These are phyloP conservation scores for Parmelia sp. DNA, from an alignment of 495 filamentous ascomycete genomes.

Conservation along the genomic window DNA sequence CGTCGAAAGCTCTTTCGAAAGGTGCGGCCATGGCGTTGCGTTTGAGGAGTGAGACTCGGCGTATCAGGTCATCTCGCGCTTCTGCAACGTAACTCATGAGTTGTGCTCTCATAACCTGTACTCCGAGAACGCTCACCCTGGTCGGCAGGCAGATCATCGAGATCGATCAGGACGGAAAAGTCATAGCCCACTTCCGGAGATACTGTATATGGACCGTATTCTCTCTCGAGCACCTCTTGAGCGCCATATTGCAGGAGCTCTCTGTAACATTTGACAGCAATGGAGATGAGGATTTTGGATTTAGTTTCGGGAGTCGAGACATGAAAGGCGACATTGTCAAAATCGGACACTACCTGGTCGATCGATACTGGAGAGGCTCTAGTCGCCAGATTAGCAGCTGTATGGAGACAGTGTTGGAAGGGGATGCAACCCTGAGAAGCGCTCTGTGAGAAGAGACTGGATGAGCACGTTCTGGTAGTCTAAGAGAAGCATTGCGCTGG, in stretches of 20 bases:
- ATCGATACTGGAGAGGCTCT: conserved; percentile 80
- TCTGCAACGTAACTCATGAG: conserved; percentile 39
- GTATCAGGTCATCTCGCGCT: conserved; percentile 74
- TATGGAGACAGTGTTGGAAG: conserved; percentile 1
- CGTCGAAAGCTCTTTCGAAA: conserved; percentile 92
- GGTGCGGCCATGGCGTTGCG: conserved; percentile 97
- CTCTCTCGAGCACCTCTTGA: conserved; percentile 79
- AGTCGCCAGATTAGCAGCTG: conserved; percentile 21
- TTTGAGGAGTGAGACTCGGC: conserved; percentile 80
- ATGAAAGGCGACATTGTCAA: conserved; percentile 96
- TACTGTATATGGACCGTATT: conserved; percentile 90
- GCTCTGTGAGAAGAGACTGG: conserved; percentile 88
- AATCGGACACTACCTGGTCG: conserved; percentile 96
- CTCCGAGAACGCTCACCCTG: conserved; percentile 44
- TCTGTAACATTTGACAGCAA: conserved; percentile 86
- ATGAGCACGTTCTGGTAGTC: conserved; percentile 99
- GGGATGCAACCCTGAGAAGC: conserved; percentile 70
- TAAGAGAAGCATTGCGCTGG: conserved; percentile 77
- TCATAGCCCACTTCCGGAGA: conserved; percentile 84
- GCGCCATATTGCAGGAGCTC: conserved; percentile 92
- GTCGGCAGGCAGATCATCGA: conserved; percentile 76
- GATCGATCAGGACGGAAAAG: conserved; percentile 83
- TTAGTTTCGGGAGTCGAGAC: conserved; percentile 91
- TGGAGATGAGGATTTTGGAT: conserved; percentile 85
- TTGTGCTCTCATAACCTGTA: neutral